phyloP scores from a whole-genome alignment of 345 rosid species.

The Anastatica hierochuntica region DNA sequence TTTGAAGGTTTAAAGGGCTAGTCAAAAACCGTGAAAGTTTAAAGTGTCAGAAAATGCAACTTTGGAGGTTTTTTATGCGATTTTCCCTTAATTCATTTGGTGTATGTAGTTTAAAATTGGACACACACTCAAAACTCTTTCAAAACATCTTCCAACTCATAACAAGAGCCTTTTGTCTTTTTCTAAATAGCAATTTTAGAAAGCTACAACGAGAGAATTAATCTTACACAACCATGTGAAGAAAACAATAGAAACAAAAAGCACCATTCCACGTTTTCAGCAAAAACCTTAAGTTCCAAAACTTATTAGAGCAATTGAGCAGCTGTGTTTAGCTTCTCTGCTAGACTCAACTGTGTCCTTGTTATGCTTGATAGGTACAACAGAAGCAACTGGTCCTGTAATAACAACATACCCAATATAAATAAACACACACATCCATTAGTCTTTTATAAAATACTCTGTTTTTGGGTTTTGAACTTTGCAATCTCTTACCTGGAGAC shows the following conservation, averaged over 20 bases:
- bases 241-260: background rate
- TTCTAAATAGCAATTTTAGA: no score
- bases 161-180: no score
- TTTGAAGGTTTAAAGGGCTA: no score
- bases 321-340: constrained; percentile 87
- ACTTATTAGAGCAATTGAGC: constrained; percentile 56
- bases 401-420: background rate
- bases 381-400: constrained; percentile 72
- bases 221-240: constrained; percentile 10
- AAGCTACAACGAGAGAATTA: constrained; percentile 14
- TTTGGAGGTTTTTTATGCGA: no score
- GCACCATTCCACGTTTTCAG: constrained; percentile 4
- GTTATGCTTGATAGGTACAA: constrained; percentile 83
- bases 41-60: no score
- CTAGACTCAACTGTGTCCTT: constrained; percentile 85
- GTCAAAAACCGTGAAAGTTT: no score
- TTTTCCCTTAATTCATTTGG: no score
- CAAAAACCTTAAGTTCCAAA: background rate
- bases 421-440: background rate
- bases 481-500: constrained; percentile 54
- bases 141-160: no score
- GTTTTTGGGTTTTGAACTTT: background rate
- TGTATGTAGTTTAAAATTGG: no score
- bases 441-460: background rate
- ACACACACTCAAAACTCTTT: no score